Percentiles rank a stretch among this genome's conserved stretches.
phyloP scores from a whole-genome alignment of 306 rosid genomes.

The Fragaria ananassa region DNA sequence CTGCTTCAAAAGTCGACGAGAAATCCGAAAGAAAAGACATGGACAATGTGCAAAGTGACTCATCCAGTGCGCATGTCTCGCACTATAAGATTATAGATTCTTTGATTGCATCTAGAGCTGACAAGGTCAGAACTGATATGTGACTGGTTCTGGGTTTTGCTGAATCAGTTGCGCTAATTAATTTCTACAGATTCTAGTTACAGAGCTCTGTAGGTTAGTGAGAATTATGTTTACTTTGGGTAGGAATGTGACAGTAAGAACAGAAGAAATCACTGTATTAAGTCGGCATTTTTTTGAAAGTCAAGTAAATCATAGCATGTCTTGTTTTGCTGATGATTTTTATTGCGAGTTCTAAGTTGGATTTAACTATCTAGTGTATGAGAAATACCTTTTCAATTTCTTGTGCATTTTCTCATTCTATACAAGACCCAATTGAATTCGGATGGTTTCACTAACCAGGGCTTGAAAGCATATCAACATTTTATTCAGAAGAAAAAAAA shows the following conservation, averaged over 20 bases:
- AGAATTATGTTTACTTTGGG: not conserved
- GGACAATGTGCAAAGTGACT: conserved; percentile 29
- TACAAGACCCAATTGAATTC: too few species aligned
- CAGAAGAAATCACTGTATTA: conserved; percentile 1
- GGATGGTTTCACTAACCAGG: too few species aligned
- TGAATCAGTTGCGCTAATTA: not conserved
- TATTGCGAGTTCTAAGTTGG: not conserved
- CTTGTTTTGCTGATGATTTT: not conserved
- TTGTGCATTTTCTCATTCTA: not conserved
- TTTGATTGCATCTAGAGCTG: conserved; percentile 32
- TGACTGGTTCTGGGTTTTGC: conserved; percentile 26
- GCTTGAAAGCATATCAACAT: too few species aligned
- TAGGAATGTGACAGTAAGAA: conserved; percentile 9
- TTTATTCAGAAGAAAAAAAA: too few species aligned
- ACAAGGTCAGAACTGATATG: conserved; percentile 24
- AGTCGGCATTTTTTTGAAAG: too few species aligned
- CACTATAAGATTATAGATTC: conserved; percentile 40
- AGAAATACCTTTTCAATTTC: not conserved
- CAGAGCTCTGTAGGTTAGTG: not conserved
- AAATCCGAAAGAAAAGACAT: conserved; percentile 24
- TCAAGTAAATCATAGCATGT: not conserved
- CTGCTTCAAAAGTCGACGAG: conserved; percentile 15
- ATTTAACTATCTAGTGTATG: not conserved
- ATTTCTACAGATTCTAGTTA: not conserved
- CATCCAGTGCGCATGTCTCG: conserved; percentile 22